These are phyloP conservation scores for Solanum pinnatisectum DNA, from an alignment of 257 asterid species.

Conservation along the genomic window DNA sequence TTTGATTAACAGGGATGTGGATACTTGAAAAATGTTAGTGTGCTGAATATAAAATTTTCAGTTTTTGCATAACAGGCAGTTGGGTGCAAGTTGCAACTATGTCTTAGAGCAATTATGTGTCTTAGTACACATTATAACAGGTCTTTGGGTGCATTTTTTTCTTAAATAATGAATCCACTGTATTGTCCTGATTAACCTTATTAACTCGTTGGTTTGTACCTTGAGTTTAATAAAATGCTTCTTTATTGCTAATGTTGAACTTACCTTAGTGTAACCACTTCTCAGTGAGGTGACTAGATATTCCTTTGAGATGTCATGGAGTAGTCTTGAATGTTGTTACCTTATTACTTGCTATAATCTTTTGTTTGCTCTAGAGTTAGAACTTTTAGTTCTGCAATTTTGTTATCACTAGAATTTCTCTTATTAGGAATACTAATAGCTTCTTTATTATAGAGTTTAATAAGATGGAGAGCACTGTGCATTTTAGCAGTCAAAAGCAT, in stretches of 20 bases:
- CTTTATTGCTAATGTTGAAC: not conserved
- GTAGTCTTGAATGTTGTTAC: not conserved
- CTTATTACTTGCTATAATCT: not conserved
- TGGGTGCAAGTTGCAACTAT: not conserved
- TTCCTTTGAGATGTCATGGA: not conserved
- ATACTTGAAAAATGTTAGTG: not conserved
- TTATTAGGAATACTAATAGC: not conserved
- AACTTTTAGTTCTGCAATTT: not conserved
- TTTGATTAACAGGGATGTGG: not conserved
- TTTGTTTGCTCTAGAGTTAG: not conserved
- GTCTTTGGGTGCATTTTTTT: not conserved
- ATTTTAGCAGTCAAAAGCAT: not conserved
- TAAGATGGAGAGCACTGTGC: not conserved
- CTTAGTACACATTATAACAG: not conserved
- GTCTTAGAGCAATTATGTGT: not conserved
- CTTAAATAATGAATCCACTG: not conserved
- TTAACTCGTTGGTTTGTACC: not conserved
- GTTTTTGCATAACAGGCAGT: not conserved
- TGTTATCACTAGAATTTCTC: not conserved
- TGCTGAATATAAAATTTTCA: not conserved
- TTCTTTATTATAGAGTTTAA: not conserved
- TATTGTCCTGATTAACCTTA: not conserved
- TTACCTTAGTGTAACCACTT: not conserved
- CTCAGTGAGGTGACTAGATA: not conserved
- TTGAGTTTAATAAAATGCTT: not conserved